Conservation (phyloP, 306 rosid species). For the Gastrolobium bilobum region DNA sequence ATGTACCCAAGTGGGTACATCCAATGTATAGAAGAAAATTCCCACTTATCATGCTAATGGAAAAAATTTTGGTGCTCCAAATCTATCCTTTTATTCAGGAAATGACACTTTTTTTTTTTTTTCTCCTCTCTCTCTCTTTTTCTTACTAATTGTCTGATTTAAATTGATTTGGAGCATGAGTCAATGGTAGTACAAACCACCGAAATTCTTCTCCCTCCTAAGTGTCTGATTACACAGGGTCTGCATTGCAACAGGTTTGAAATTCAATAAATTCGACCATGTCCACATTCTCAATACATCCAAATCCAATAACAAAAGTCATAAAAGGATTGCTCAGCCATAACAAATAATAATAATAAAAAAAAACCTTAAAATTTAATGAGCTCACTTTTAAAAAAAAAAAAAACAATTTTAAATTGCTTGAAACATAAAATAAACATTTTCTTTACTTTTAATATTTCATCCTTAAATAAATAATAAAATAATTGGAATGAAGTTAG, state of each 20-base stretch:
- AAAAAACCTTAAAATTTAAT: not conserved
- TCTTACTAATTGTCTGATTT: no score
- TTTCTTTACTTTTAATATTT: not conserved
- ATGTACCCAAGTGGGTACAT: no score
- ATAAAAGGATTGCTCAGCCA: not conserved
- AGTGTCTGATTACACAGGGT: not conserved
- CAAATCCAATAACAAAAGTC: constrained; percentile 6
- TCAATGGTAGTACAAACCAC: no score
- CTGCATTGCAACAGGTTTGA: constrained; percentile 32
- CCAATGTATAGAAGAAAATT: no score
- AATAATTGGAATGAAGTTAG: not conserved
- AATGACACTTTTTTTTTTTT: no score
- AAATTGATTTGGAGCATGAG: not conserved
- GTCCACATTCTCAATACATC: not conserved
- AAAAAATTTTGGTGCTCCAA: no score
- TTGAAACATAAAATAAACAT: not conserved
- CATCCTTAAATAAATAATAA: not conserved
- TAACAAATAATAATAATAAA: no score
- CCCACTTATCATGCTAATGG: no score
- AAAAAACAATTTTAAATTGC: not conserved
- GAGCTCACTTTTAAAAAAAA: not conserved
- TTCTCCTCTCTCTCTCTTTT: no score
- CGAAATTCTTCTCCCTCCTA: no score
- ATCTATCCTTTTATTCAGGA: no score
- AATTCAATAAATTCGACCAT: constrained; percentile 53